A percentile compares a stretch with the other conserved stretches of the same genome.
phyloP scores from a whole-genome alignment of 2,329 filamentous ascomycete genomes.

The Arachnopeziza araneosa region DNA sequence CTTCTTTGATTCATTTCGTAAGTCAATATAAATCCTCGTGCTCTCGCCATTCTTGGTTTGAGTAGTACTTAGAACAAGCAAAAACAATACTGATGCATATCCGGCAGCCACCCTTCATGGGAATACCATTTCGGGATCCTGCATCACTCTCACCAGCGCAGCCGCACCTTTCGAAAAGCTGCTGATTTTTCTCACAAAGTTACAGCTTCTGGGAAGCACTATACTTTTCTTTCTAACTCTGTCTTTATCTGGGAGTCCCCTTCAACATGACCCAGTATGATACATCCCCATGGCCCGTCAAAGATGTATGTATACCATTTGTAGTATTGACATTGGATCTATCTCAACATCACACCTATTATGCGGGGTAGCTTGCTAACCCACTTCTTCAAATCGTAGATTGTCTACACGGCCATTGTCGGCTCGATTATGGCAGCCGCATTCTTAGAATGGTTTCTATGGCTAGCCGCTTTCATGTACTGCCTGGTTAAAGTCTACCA shows the following conservation, averaged over 20 bases:
- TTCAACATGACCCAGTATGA: slow-evolving; percentile 1
- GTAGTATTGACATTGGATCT: background rate
- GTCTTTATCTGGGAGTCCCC: background rate
- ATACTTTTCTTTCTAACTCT: background rate
- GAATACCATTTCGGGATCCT: slow-evolving; percentile 13
- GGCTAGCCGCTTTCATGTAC: slow-evolving; percentile 90
- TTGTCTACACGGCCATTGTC: slow-evolving; percentile 77
- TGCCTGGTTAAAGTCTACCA: slow-evolving; percentile 82
- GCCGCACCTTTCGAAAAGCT: slow-evolving; percentile 4
- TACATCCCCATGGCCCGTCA: slow-evolving; percentile 6
- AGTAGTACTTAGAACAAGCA: slow-evolving; percentile 1
- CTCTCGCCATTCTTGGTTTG: background rate
- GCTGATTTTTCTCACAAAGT: background rate
- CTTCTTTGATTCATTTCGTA: background rate
- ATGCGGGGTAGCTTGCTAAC: background rate
- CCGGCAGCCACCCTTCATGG: slow-evolving; percentile 17
- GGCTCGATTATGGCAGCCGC: slow-evolving; percentile 79
- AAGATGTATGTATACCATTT: slow-evolving; percentile 1
- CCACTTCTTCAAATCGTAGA: slow-evolving; percentile 44
- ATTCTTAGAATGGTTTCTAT: slow-evolving; percentile 87
- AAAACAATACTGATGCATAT: slow-evolving; percentile 11
- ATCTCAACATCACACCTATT: background rate
- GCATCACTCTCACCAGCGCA: slow-evolving; percentile 9
- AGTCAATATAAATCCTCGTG: background rate
- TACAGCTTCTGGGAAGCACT: background rate